These are phyloP conservation scores for Mycena maculata DNA, from an alignment of 768 basidiomycete species.

Conservation along the genomic window DNA sequence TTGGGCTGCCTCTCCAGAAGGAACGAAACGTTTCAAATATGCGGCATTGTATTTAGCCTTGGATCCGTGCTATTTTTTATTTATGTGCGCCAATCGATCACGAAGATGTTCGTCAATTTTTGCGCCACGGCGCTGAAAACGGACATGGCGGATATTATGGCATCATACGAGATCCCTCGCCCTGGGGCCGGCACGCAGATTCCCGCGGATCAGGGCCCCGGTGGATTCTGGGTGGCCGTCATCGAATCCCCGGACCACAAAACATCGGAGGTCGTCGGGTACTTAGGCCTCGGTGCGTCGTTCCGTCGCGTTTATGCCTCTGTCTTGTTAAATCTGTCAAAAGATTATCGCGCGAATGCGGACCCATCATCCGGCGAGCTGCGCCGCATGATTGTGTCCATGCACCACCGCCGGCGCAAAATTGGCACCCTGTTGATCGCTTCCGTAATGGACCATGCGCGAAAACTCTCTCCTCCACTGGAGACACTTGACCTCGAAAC, in stretches of 20 bases:
- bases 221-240: constrained; percentile 12
- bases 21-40: not conserved
- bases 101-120: not conserved
- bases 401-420: constrained; percentile 35
- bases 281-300: constrained; percentile 34
- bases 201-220: not conserved
- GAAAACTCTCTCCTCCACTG: not conserved
- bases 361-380: constrained; percentile 37
- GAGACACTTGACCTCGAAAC: constrained; percentile 6
- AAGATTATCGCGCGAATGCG: constrained; percentile 25
- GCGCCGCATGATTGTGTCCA: constrained; percentile 42
- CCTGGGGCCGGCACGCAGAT: not conserved
- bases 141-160: constrained; percentile 15
- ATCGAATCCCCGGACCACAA: not conserved
- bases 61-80: not conserved
- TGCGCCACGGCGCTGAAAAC: not conserved
- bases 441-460: constrained; percentile 33
- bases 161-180: not conserved
- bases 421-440: constrained; percentile 36
- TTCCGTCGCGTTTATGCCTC: not conserved
- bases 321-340: not conserved
- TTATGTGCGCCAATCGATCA: not conserved
- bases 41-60: not conserved
- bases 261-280: constrained; percentile 29
- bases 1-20: not conserved